phyloP scores from a whole-genome alignment of 352 stramenopile species.

The Elongisporangium anandrum region DNA sequence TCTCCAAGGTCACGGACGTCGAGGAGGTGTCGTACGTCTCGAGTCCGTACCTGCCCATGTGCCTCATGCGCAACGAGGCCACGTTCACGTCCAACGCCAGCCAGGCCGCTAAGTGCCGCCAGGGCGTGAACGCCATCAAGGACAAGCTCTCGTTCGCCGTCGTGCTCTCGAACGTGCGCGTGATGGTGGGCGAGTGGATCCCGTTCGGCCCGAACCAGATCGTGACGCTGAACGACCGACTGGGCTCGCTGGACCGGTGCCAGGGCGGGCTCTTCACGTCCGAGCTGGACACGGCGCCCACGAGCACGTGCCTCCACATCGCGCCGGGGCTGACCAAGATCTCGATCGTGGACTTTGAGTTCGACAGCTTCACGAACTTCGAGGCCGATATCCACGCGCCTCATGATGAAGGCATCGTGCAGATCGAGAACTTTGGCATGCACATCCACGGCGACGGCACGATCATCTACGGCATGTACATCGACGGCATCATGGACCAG shows the following conservation, averaged over 20 bases:
- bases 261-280: slow-evolving; percentile 97
- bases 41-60: slow-evolving; percentile 95
- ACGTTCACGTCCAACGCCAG: slow-evolving; percentile 95
- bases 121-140: slow-evolving; percentile 82
- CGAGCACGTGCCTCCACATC: slow-evolving; percentile 75
- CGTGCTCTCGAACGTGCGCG: slow-evolving; percentile 94
- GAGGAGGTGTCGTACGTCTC: slow-evolving; percentile 98
- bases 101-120: slow-evolving; percentile 80
- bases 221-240: slow-evolving; percentile 95
- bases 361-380: slow-evolving; percentile 97
- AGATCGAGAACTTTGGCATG: slow-evolving; percentile 97
- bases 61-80: slow-evolving; percentile 90
- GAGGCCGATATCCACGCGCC: slow-evolving; percentile 97
- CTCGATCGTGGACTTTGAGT: slow-evolving; percentile 97
- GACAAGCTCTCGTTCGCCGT: slow-evolving; percentile 96
- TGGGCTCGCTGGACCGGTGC: slow-evolving; percentile 94
- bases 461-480: slow-evolving; percentile 86
- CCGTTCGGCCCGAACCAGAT: slow-evolving; percentile 98
- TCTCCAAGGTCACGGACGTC: slow-evolving; percentile 94
- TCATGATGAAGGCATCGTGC: slow-evolving; percentile 91
- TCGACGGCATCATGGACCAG: slow-evolving; percentile 96
- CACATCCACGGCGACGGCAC: slow-evolving; percentile 75
- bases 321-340: slow-evolving; percentile 93
- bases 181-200: slow-evolving; percentile 98
- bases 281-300: slow-evolving; percentile 85